Evolutionary conservation across 805 yeast genomes (phyloP), one percentile per base, ranked within the genome.

Genomic region (Myxozyma neotropica): DNA sequence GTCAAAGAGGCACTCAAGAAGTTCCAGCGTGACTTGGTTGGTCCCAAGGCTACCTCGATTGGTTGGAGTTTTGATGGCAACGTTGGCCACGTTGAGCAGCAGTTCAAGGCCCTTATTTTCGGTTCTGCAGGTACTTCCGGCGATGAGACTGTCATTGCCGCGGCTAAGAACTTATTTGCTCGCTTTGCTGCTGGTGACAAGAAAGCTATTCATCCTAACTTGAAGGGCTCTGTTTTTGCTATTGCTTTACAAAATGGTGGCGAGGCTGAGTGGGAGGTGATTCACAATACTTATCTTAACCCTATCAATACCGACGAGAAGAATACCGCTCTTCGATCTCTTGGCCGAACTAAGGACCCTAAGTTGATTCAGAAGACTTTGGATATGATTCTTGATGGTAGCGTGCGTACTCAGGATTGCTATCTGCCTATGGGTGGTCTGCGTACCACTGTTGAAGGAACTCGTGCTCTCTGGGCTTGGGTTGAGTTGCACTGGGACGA

Each of bases 371-470:
- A 81, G 68, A 83, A 82, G 77, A 82, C 88, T 4, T 75, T 85
- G 29, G 78, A 74, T 2, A 78, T 79, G 69, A 72, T 85, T 64
- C 80, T 86, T 63, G 83, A 85, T 63, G 86, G 86, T 33, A 77
- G 78, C 43, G 77, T 87, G 61, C 82, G 83, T 67, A 57, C 73
- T 10, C 95, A 89, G 77, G 96, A 89, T 72, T 80, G 87, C 55
- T 84, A 84, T 75, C 80, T 84, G 66, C 95, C 96, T 65, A 79
- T 93, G 83, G 82, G 77, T 61, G 92, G 94, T 44, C 76, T 89
- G 77, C 78, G 87, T 68, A 70, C 81, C 15, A 84, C 84, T 68
- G 79, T 75, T 54, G 78, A 76, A 44, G 96, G 96, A 76, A 77
- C 87, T 59, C 82, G 83, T 66, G 81, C 83, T 12, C 75, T 86